A percentile compares a stretch with the other conserved stretches of the same genome.
phyloP scores from a whole-genome alignment of 2,329 filamentous ascomycete genomes.

The Calycina herbarum region DNA sequence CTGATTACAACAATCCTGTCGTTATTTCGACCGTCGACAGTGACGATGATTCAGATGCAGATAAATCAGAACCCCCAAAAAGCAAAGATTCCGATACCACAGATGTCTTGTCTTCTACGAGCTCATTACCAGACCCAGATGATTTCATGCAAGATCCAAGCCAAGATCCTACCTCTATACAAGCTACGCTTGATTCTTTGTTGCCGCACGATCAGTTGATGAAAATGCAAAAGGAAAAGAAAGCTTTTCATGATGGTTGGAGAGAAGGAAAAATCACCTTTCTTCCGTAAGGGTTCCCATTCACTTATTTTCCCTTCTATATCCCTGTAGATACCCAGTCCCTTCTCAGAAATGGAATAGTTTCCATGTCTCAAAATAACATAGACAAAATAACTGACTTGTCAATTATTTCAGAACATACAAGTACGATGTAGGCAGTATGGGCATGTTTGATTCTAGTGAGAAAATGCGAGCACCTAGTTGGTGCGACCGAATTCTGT shows the following conservation, averaged over 20 bases:
- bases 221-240: constrained; percentile 70
- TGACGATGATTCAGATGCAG: constrained; percentile 42
- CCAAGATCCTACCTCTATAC: constrained; percentile 80
- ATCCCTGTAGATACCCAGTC: background rate
- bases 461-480: constrained; percentile 91
- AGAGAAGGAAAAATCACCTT: constrained; percentile 85
- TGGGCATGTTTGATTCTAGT: constrained; percentile 89
- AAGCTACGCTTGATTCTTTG: constrained; percentile 83
- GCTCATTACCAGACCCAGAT: constrained; percentile 59
- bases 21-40: constrained; percentile 44
- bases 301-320: background rate
- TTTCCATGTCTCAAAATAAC: background rate
- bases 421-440: constrained; percentile 95
- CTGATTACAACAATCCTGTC: constrained; percentile 52
- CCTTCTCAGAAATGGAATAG: too few species aligned
- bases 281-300: constrained; percentile 52
- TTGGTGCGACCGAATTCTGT: constrained; percentile 96
- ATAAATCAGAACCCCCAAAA: constrained; percentile 30
- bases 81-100: constrained; percentile 36
- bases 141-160: constrained; percentile 67
- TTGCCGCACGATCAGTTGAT: constrained; percentile 86
- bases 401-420: constrained; percentile 57
- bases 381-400: background rate
- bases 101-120: constrained; percentile 40
- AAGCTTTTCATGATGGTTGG: constrained; percentile 90